Base-by-base conservation (phyloP, 768 basidiomycete species). In the Panaeolus papilionaceus region DNA sequence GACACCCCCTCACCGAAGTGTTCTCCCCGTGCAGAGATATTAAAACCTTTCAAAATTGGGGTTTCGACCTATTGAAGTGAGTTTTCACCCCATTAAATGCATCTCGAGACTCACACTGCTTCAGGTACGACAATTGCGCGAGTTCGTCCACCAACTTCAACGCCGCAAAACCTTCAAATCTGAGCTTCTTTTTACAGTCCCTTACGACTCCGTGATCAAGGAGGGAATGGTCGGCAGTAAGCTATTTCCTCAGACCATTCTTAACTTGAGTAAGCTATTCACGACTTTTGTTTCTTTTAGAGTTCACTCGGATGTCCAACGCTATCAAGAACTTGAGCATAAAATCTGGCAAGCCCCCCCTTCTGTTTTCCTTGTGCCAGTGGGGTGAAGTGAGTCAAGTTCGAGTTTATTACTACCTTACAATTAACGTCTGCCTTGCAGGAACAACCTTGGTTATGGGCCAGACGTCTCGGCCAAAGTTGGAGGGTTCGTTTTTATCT, bases 381-480 rank as follows among this genome's bases (percentile, higher is more conserved):
- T 91, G 90, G 90, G 90, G 90, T 58, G 78, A 84, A 72, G 90
- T 91, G 74, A 72, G 82, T 72, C 68, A 40, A 14, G 28, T 37
- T 40, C 40, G 11, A 39, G 63, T 6, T 37, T 61, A 63, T 58
- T 26, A 28, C 64, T 63, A 20, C 38, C 54, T 66, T 63, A 18
- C 20, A 33, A 33, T 63, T 26, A 11, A 45, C 61, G 23, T 28
- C n/a, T 4, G 37, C 65, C 58, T 38, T 64, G n/a, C 68, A 89
- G 86, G 79, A 85, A 72, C 84, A 89, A 78, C 86, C 87, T 0
- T 90, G 88, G 89, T 66, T 85, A 4, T 91, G 90, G 90, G 90
- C 86, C 1, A 82, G 76, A 68, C 75, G 75, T 28, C 78, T 87
- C 16, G 89, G 89, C 0, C 89, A 91, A 71, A 88, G 85, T 72